phyloP scores from a whole-genome alignment of 2,329 filamentous ascomycete genomes.

The Penicillium sp. region DNA sequence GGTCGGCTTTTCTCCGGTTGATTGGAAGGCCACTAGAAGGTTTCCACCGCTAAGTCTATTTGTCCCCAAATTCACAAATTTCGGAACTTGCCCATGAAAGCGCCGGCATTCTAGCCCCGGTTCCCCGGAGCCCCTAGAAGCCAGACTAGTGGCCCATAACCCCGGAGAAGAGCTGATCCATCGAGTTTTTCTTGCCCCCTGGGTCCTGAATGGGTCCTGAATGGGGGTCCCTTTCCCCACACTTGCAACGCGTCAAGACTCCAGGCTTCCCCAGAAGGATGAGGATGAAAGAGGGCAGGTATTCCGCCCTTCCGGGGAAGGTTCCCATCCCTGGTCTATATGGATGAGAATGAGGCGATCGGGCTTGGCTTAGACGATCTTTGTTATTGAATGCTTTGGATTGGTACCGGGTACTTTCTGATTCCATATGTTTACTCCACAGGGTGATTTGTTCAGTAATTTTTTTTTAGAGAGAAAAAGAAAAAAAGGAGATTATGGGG shows the following conservation, averaged over 20 bases:
- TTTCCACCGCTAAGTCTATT: background rate
- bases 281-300: background rate
- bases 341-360: constrained; percentile 18
- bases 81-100: background rate
- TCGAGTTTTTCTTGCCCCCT: background rate
- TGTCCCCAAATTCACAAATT: background rate
- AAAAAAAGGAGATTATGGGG: background rate
- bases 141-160: background rate
- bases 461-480: background rate
- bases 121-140: constrained; percentile 8
- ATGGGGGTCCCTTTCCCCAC: constrained; percentile 10
- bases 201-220: background rate
- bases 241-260: constrained; percentile 8
- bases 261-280: background rate
- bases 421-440: constrained; percentile 20
- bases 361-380: constrained; percentile 12
- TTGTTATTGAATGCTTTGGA: background rate
- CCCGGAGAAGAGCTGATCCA: constrained; percentile 15
- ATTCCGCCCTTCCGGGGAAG: background rate
- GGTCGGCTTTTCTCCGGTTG: background rate
- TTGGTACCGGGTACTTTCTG: constrained; percentile 2
- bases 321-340: background rate
- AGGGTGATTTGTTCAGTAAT: constrained; percentile 1
- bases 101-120: background rate
- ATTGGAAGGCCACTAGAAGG: background rate